Percentiles rank a stretch among this genome's conserved stretches.
phyloP scores from a whole-genome alignment of 495 filamentous ascomycete genomes.

The Neurospora sp. region DNA sequence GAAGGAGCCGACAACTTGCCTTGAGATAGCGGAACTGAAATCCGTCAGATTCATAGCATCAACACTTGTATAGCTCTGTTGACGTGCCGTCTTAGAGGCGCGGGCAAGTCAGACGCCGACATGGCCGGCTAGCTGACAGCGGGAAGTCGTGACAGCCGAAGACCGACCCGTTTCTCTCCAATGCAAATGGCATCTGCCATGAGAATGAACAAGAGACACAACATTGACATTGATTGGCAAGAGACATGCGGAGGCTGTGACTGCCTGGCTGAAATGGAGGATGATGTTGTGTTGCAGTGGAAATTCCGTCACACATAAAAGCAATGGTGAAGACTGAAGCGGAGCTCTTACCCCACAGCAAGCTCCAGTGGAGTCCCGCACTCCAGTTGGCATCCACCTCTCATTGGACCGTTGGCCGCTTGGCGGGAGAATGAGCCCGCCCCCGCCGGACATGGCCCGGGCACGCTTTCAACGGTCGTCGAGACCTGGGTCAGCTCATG shows the following conservation, averaged over 20 bases:
- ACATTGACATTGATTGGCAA: background rate
- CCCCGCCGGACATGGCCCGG: background rate
- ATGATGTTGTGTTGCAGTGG: background rate
- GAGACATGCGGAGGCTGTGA: background rate
- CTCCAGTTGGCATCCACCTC: background rate
- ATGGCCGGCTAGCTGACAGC: background rate
- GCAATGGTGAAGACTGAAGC: background rate
- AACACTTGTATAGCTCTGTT: background rate
- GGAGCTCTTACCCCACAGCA: background rate
- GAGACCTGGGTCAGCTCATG: constrained; percentile 5
- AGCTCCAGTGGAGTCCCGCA: background rate
- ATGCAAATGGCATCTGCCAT: constrained; percentile 15
- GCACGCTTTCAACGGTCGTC: constrained; percentile 18
- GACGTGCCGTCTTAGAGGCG: background rate
- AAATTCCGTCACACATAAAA: constrained; percentile 6
- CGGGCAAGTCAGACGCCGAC: background rate
- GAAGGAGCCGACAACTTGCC: background rate
- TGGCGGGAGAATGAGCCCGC: background rate
- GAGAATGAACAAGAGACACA: constrained; percentile 1
- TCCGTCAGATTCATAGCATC: background rate
- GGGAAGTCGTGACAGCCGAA: constrained; percentile 7
- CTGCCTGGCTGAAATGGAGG: background rate
- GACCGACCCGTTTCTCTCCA: constrained; percentile 19
- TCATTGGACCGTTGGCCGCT: background rate
- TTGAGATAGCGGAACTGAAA: background rate